These are phyloP conservation scores for Dimargaris cristalligena DNA, from an alignment of 192 early-diverging fungal genomes.

Conservation along the genomic window DNA sequence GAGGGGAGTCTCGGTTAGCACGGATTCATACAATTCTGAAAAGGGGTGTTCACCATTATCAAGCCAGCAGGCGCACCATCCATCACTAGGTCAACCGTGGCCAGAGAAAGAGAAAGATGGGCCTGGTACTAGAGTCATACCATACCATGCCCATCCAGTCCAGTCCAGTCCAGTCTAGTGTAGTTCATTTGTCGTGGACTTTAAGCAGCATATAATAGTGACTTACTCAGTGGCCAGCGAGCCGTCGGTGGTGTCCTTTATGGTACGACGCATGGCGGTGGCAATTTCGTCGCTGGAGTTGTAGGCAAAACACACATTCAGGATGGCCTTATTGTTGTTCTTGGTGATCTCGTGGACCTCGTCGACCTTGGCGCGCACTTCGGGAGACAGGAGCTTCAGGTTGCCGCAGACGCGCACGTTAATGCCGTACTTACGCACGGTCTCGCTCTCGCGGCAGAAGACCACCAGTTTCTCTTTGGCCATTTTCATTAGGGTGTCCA, in stretches of 20 bases:
- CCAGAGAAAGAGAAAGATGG: neutral
- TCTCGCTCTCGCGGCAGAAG: constrained; percentile 47
- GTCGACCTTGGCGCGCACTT: constrained; percentile 40
- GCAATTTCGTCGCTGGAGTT: constrained; percentile 84
- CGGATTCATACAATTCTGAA: too few relatives aligned
- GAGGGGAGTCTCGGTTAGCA: too few relatives aligned
- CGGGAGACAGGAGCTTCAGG: constrained; percentile 39
- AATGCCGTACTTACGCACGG: constrained; percentile 52
- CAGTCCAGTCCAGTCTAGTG: too few relatives aligned
- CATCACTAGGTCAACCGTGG: neutral
- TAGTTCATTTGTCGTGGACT: too few relatives aligned
- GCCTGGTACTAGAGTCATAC: too few relatives aligned
- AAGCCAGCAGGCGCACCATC: neutral
- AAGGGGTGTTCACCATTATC: neutral
- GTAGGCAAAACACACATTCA: constrained; percentile 90
- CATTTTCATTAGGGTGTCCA: constrained; percentile 68
- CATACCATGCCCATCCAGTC: too few relatives aligned
- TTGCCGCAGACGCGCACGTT: constrained; percentile 72
- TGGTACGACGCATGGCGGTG: constrained; percentile 35
- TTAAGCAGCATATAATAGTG: too few relatives aligned
- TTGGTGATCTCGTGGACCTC: constrained; percentile 48
- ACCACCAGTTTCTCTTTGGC: constrained; percentile 59
- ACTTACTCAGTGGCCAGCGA: constrained; percentile 24
- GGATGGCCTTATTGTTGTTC: constrained; percentile 42
- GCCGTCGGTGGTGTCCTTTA: constrained; percentile 40